Base-by-base conservation (phyloP, 176 grass and related monocot genomes). In the Oryza glaberrima region DNA sequence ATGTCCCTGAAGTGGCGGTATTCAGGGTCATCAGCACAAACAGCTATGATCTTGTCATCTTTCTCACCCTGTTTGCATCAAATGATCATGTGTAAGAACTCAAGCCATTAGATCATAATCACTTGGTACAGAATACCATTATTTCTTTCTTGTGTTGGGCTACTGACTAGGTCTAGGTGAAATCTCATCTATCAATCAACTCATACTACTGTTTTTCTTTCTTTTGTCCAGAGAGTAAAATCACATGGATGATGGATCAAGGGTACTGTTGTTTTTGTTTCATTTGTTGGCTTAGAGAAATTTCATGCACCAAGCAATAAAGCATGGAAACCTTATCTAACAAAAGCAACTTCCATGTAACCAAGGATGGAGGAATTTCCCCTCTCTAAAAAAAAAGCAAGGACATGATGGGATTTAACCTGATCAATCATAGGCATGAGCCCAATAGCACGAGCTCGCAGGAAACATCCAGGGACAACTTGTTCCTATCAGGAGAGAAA, bases 371-470 rank as follows among this genome's bases (percentile, higher is more conserved):
- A 77, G 23, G 76, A 70, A 45, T 23, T 22, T 63, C 58, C 58
- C 11, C 58, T 63, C 16, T 5, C 0, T 7, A 58, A 58, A 63
- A 23, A 23, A 11, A 23, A 23, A 11, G 54, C 5, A 0, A 1
- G 54, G 54, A 58, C n/a, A 60, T n/a, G 19, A 63, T 22, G 58
- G 20, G 13, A 23, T 77, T 70, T 81, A 32, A 95, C 96, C 96
- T 98, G 96, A 85, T 98, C 96, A 81, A 98, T 98, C 96, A 98
- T 98, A 83, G 93, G 96, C 96, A 98, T 98, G 41, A 98, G 87
- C 19, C 96, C 96, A 89, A 98, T 98, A 76, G 96, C 96, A 88
- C 91, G 96, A 23, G 96, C 96, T 73, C 93, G 93, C 77, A 98
- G 86, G 83, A 92, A 98, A 70, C 91, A 95, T 28, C 96, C 96